Evolutionary conservation across 768 basidiomycete genomes (phyloP).

Genomic region (Solioccasus polychromus): DNA sequence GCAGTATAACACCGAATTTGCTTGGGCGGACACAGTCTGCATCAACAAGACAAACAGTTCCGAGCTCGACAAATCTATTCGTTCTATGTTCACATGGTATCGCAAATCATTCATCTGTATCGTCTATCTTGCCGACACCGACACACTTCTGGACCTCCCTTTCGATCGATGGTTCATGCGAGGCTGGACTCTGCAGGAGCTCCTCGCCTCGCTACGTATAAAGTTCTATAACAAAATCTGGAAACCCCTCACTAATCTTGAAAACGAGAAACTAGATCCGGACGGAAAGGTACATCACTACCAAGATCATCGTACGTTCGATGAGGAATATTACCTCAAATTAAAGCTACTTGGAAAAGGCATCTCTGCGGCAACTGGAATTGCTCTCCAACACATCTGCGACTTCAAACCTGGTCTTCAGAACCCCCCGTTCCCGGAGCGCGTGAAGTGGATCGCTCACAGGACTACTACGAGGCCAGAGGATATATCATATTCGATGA

Average conservation of each 20-base stretch:
- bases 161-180: background rate
- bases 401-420: background rate
- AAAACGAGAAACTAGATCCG: background rate
- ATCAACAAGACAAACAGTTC: conserved; percentile 19
- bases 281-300: background rate
- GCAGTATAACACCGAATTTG: conserved; percentile 3
- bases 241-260: background rate
- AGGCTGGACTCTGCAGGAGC: background rate
- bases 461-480: background rate
- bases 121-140: conserved; percentile 3
- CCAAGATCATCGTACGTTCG: background rate
- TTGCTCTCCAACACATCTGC: background rate
- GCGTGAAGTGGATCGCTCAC: background rate
- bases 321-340: background rate
- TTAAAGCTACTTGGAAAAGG: background rate
- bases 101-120: conserved; percentile 10
- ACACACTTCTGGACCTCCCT: background rate
- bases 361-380: background rate
- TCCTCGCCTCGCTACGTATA: background rate
- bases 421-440: background rate
- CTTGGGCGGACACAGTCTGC: conserved; percentile 13
- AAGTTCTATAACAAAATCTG: background rate
- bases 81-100: conserved; percentile 21
- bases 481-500: background rate
- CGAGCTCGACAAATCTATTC: conserved; percentile 19